Percentiles rank a stretch among this genome's conserved stretches.
Evolutionary conservation across 2,329 filamentous ascomycete species (phyloP).

Genomic region (Penicillium sclerotiorum): DNA sequence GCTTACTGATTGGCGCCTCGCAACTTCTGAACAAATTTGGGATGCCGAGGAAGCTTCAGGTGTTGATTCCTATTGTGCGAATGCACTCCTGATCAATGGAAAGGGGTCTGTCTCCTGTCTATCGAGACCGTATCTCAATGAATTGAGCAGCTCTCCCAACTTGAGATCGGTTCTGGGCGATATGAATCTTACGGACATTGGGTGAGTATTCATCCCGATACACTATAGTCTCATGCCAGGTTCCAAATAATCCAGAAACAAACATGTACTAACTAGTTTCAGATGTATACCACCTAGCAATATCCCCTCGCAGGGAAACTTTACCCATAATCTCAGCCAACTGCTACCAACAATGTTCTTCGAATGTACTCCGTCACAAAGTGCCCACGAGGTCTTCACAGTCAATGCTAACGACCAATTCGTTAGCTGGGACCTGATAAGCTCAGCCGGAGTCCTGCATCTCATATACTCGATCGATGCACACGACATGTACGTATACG

Average conservation of each 20-base stretch:
- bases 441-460: conserved; percentile 33
- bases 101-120: conserved; percentile 43
- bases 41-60: conserved; percentile 32
- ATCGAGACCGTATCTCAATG: conserved; percentile 27
- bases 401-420: conserved; percentile 38
- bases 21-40: conserved; percentile 53
- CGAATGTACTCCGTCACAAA: conserved; percentile 28
- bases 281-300: conserved; percentile 30
- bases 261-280: neutral
- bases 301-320: conserved; percentile 19
- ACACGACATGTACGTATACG: conserved; percentile 50
- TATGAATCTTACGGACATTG: conserved; percentile 30
- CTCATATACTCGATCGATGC: conserved; percentile 48
- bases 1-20: conserved; percentile 60
- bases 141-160: conserved; percentile 31
- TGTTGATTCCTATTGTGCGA: conserved; percentile 57
- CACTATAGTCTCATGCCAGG: neutral
- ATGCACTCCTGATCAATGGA: conserved; percentile 65
- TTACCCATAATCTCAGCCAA: conserved; percentile 19
- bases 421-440: conserved; percentile 44
- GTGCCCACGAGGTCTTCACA: conserved; percentile 30
- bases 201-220: conserved; percentile 21
- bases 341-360: conserved; percentile 24
- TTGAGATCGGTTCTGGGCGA: conserved; percentile 22
- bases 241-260: neutral